Evolutionary conservation across 169 alveolate species (phyloP), one percentile per base, ranked within the genome.

Genomic region (Plasmodium knowlesi): DNA sequence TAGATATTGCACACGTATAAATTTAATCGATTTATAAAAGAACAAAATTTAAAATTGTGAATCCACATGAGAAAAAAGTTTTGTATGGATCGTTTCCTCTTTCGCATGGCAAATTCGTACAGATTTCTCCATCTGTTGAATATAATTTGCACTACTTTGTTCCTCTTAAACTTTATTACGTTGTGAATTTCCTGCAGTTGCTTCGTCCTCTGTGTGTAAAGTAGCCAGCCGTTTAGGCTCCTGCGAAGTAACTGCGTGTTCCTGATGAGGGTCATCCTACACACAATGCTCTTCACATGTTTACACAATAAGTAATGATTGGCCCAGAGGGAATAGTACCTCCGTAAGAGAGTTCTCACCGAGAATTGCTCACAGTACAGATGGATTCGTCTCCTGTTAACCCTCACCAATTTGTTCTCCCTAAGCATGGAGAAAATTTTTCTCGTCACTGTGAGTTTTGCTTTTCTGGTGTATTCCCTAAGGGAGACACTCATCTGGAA

Each of bases 121-220:
- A 85, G 32, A 46, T 43, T 10, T 8, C 57, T 85, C 93, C 93
- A 85, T 50, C 25, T 73, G 25, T 43, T 10, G 67, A 85, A 85
- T 43, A 73, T 25, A 14, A 10, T 74, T 61, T 85, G 39, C 3
- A 74, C 67, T n/a, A 19, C 39, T 32, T 50, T 39, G 6, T 74
- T 50, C 30, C 41, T 74, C 37, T 74, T 41, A 10, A 8, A 8
- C 41, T 14, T 85, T 16, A 85, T 34, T 32, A 50, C 41, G 37
- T 74, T 6, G 61, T 85, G 50, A 34, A 12, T 53, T 73, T 19
- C 37, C 30, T 19, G 22, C 34, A 73, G 10, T 37, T 43, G 34
- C 2, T 5, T 34, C 41, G 12, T 34, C 41, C 67, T 85, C 25
- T 74, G 76, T 37, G 84, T 9, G 37, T 85, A 67, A 1, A 9